Percentiles rank a stretch among this genome's conserved stretches.
phyloP scores from a whole-genome alignment of 306 rosid genomes.

The Canavalia gladiata region DNA sequence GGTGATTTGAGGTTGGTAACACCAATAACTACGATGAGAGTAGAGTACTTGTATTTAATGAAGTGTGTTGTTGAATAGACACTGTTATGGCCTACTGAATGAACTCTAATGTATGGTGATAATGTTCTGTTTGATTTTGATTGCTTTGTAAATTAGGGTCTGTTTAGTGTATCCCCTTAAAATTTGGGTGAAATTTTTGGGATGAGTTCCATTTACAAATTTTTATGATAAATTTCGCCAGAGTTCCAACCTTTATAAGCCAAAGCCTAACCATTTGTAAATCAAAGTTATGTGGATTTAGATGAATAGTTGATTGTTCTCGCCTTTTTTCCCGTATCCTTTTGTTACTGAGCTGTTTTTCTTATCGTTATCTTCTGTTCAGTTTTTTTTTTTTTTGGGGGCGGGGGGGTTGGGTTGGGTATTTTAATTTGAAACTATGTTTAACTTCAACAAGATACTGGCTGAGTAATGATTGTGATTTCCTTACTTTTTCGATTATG shows the following conservation, averaged over 20 bases:
- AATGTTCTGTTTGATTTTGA: slow-evolving; percentile 1
- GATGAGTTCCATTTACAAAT: not conserved
- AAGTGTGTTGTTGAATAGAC: not conserved
- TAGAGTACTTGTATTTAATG: slow-evolving; percentile 2
- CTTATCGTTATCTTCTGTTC: not conserved
- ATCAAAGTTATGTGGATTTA: not conserved
- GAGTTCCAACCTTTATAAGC: not conserved
- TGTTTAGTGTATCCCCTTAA: not conserved
- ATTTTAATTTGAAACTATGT: slow-evolving; percentile 12
- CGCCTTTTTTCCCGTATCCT: not conserved
- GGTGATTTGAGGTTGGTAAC: slow-evolving; percentile 42
- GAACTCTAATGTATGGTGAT: slow-evolving; percentile 11
- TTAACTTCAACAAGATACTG: slow-evolving; percentile 8
- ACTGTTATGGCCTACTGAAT: slow-evolving; percentile 20
- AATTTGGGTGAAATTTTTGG: slow-evolving; percentile 8
- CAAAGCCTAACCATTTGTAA: slow-evolving; percentile 9
- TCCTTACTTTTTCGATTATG: not conserved
- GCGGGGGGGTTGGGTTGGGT: not conserved
- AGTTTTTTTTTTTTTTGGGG: slow-evolving; percentile 7
- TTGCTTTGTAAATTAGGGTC: not conserved
- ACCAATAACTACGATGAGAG: slow-evolving; percentile 7
- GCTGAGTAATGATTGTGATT: not conserved
- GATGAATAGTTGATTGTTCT: slow-evolving; percentile 12
- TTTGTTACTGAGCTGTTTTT: not conserved
- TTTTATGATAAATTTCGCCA: slow-evolving; percentile 9